Base-by-base conservation (phyloP, 108 stramenopile genomes). In the Fragilaria radians region DNA sequence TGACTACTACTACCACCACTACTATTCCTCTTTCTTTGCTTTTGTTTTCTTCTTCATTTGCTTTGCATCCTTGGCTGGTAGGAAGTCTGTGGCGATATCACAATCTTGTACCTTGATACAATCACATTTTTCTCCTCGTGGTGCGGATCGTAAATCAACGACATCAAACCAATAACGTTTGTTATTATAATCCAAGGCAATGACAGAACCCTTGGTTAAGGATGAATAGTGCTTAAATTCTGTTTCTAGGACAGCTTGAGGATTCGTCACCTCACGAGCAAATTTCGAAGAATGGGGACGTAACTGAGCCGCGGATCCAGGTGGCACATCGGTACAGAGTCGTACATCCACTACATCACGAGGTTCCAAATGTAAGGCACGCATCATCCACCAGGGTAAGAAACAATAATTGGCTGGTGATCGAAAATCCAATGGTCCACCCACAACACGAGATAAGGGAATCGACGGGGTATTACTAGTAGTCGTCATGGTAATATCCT, bases 381-480 rank as follows among this genome's bases (percentile, higher is more conserved):
- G 74, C 80, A 96, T 86, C 86, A 92, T 87, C 95, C 95, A 96
- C 47, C 58, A 61, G 3, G 95, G 95, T 21, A 90, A 56, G 58
- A 91, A 96, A 29, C 81, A 69, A 54, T 89, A 96, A 60, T 90
- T 90, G 53, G 79, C 56, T 0, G 92, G 92, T 7, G 92, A 82
- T n/a, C 95, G 91, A 76, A 90, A 93, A 72, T 96, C 95, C 46
- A 96, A 64, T n/a, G 91, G 80, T 19, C 82, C 79, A 7, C 88
- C 85, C 24, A 89, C 86, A 33, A 81, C 80, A 32, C 78, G 58
- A n/a, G 78, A 54, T 49, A 93, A 59, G 22, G 47, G n/a, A 4
- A 66, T 32, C 22, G 67, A 46, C 9, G 82, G 46, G 46, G 42
- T 27, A 52, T 61, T 28, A 21, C 5, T n/a, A 22, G 9, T 25